Evolutionary conservation across 176 grass and related monocot species (phyloP), one percentile per base, ranked within the genome.

Genomic region (Triticum monococcum): DNA sequence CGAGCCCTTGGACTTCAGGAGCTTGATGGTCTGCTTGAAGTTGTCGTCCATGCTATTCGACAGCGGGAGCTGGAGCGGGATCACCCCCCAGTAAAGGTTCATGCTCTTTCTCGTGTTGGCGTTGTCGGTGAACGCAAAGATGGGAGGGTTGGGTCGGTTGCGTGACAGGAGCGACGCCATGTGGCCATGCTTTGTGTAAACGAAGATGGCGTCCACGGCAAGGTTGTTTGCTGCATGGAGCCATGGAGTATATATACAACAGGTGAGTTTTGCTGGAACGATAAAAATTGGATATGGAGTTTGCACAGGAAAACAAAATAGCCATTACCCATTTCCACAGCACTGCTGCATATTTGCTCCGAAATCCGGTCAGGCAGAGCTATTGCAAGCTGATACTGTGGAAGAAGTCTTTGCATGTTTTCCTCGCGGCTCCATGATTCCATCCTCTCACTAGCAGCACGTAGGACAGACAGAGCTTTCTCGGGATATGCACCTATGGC

Each of bases 261-360:
- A 45, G 31, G 22, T 46, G 37, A 80, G 36, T 75, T 12, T 12
- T 61, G 8, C 16, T 6, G 10, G 4, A 45, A 41, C 36, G 64
- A 37, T 14, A 32, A 18, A 54, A 13, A 11, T 66, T 22, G 8
- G 9, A 18, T 54, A 40, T 9, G 7, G 62, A 62, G 56, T 40
- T 36, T 67, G 24, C 17, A 45, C 6, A 79, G 32, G 64, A 88
- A 45, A 25, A 36, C 20, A 80, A 25, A 18, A 56, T 92, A 92
- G 90, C 93, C 85, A 94, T 94, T 54, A 92, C 93, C 93, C 85
- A 94, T 94, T 54, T 94, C 93, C 5, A 72, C 90, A 73, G 90
- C 93, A 37, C 87, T 72, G 68, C 67, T 92, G 38, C 93, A 92
- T 73, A 92, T 95, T 59, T 92, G 87, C 68, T 92, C 93, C 3